Conservation (phyloP, 352 stramenopile species). For the Globisporangium solare region DNA sequence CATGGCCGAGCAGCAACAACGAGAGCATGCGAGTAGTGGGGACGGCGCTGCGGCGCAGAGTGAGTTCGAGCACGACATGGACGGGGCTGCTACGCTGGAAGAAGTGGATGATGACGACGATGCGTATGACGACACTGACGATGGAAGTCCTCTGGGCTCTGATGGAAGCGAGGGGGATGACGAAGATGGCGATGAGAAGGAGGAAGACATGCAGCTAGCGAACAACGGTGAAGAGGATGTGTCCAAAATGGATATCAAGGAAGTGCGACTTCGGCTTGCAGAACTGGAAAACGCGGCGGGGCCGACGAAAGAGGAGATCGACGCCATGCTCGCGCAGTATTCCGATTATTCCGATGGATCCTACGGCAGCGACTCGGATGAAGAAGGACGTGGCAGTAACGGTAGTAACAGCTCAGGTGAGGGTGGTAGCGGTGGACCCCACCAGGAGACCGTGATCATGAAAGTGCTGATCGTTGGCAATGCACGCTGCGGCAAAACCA, state of each 20-base stretch:
- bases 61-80: not conserved
- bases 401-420: slow-evolving; percentile 12
- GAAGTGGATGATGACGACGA: slow-evolving; percentile 18
- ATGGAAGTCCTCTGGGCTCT: not conserved
- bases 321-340: slow-evolving; percentile 56
- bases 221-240: slow-evolving; percentile 11
- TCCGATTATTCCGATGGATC: slow-evolving; percentile 26
- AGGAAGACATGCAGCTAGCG: not conserved
- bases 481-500: slow-evolving; percentile 86
- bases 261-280: slow-evolving; percentile 42
- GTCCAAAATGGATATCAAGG: slow-evolving; percentile 27
- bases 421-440: not conserved
- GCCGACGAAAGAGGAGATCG: slow-evolving; percentile 54
- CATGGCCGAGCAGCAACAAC: slow-evolving; percentile 14
- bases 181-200: not conserved
- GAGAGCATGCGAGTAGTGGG: not conserved
- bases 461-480: slow-evolving; percentile 88
- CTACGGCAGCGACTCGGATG: not conserved
- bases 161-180: not conserved
- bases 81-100: slow-evolving; percentile 17
- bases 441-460: slow-evolving; percentile 56
- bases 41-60: not conserved
- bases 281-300: slow-evolving; percentile 38
- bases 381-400: slow-evolving; percentile 8
- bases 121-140: slow-evolving; percentile 3